These are phyloP conservation scores for Dictyophora rubrovolvata DNA, from an alignment of 768 basidiomycete species.

Conservation along the genomic window DNA sequence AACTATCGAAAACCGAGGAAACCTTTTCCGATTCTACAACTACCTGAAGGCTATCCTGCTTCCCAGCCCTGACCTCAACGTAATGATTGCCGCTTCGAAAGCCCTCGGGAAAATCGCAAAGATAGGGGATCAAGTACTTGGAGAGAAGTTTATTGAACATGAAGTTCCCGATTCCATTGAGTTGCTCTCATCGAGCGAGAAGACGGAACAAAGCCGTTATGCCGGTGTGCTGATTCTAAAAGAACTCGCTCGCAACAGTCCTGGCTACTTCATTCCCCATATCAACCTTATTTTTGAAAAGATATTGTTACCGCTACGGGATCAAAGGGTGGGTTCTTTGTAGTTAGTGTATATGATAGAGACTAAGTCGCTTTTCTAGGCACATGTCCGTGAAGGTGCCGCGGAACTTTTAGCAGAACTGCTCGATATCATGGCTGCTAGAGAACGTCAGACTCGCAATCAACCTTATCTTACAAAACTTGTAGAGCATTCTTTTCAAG, in stretches of 20 bases:
- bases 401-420: slow-evolving; percentile 91
- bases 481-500: slow-evolving; percentile 75
- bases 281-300: slow-evolving; percentile 86
- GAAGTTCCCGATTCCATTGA: slow-evolving; percentile 82
- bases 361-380: slow-evolving; percentile 6
- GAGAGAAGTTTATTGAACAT: slow-evolving; percentile 81
- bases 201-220: slow-evolving; percentile 73
- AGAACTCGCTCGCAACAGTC: slow-evolving; percentile 84
- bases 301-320: slow-evolving; percentile 82
- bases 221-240: slow-evolving; percentile 91
- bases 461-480: slow-evolving; percentile 63
- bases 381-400: slow-evolving; percentile 86
- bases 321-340: slow-evolving; percentile 50
- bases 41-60: slow-evolving; percentile 82
- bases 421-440: slow-evolving; percentile 71
- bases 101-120: slow-evolving; percentile 81
- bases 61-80: slow-evolving; percentile 80
- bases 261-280: slow-evolving; percentile 78
- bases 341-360: not conserved
- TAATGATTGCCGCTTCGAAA: slow-evolving; percentile 93
- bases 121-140: slow-evolving; percentile 73
- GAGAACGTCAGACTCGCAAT: slow-evolving; percentile 58
- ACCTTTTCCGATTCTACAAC: slow-evolving; percentile 81
- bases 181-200: slow-evolving; percentile 64
- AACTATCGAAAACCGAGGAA: slow-evolving; percentile 59